These are phyloP conservation scores for Lasiodiplodia sp. DNA, from an alignment of 2,329 filamentous ascomycete genomes.

Conservation along the genomic window DNA sequence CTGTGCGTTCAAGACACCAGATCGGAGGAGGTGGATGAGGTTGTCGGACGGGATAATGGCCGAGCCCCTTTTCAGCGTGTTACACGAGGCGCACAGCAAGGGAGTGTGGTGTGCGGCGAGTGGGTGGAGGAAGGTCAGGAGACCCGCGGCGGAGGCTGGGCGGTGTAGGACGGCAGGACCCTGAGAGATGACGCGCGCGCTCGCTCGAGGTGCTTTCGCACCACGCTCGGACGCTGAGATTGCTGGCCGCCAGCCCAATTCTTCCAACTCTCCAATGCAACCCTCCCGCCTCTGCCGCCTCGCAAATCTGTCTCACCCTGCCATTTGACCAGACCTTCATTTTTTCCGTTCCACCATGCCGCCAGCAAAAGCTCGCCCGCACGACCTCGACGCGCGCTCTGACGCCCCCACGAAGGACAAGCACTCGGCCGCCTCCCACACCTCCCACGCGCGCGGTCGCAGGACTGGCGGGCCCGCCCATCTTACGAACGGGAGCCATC, in stretches of 20 bases:
- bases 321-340: not conserved
- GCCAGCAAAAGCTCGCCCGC: constrained; percentile 42
- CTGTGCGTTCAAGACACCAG: no score
- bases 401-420: constrained; percentile 49
- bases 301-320: not conserved
- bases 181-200: constrained; percentile 19
- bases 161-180: constrained; percentile 8
- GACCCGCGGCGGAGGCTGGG: not conserved
- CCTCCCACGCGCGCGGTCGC: constrained; percentile 47
- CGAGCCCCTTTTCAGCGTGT: not conserved
- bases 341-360: constrained; percentile 41
- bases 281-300: not conserved
- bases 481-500: constrained; percentile 42
- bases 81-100: not conserved
- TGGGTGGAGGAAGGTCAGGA: not conserved
- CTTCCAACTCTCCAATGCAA: constrained; percentile 23
- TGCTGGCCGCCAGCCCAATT: constrained; percentile 22
- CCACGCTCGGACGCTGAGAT: constrained; percentile 11
- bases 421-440: constrained; percentile 47
- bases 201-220: not conserved
- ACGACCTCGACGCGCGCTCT: constrained; percentile 48
- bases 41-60: not conserved
- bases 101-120: not conserved
- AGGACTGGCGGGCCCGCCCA: constrained; percentile 41
- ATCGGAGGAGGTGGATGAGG: not conserved